Conservation (phyloP, 768 basidiomycete species). For the Boletales sp. region DNA sequence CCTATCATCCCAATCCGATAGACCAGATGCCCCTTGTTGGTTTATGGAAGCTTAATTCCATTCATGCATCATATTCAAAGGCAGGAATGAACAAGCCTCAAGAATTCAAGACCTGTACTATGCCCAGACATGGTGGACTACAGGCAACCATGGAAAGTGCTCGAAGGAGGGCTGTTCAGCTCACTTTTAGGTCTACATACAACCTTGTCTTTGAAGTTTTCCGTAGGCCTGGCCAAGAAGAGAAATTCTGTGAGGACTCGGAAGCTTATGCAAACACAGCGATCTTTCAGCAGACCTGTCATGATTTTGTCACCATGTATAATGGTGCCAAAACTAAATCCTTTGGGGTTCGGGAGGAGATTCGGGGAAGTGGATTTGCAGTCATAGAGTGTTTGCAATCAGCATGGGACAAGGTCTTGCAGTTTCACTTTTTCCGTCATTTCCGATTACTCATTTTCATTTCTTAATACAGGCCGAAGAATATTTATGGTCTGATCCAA, state of each 20-base stretch:
- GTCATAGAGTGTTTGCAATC: not conserved
- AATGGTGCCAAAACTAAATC: not conserved
- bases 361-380: not conserved
- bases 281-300: not conserved
- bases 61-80: slow-evolving; percentile 4
- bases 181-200: not conserved
- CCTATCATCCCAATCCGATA: slow-evolving; percentile 1
- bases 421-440: not conserved
- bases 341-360: slow-evolving; percentile 2
- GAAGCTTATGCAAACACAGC: slow-evolving; percentile 1
- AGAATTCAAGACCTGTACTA: slow-evolving; percentile 9
- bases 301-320: not conserved
- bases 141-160: not conserved
- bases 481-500: slow-evolving; percentile 1
- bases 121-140: slow-evolving; percentile 6
- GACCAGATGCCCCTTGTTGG: not conserved
- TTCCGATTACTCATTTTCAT: not conserved
- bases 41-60: slow-evolving; percentile 9
- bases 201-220: slow-evolving; percentile 5
- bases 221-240: not conserved
- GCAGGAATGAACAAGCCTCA: slow-evolving; percentile 6
- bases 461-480: not conserved
- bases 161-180: not conserved
- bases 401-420: not conserved
- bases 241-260: slow-evolving; percentile 1